Conservation (phyloP, 805 yeast species). For the Komagataella ulmi region DNA sequence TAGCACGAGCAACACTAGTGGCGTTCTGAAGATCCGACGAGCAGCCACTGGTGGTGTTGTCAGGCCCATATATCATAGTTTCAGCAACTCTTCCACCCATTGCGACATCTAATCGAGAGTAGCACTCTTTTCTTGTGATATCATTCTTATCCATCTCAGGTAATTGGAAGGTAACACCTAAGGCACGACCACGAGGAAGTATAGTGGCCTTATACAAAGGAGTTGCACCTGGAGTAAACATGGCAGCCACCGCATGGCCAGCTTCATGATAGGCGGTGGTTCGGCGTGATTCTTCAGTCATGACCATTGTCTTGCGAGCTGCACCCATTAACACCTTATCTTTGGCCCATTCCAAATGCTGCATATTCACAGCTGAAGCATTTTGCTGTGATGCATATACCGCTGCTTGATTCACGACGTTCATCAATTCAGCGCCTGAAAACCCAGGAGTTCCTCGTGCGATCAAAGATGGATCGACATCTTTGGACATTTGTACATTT, state of each 20-base stretch:
- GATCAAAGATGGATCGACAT: conserved; percentile 77
- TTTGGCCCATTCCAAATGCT: conserved; percentile 97
- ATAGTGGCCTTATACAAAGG: conserved; percentile 95
- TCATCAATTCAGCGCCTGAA: conserved; percentile 96
- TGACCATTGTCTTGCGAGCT: conserved; percentile 93
- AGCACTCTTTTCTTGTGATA: conserved; percentile 77
- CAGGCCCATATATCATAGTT: conserved; percentile 81
- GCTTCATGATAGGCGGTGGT: conserved; percentile 99
- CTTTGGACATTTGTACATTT: conserved; percentile 73
- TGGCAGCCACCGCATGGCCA: conserved; percentile 97
- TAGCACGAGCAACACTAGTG: conserved; percentile 85
- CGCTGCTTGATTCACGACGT: conserved; percentile 96
- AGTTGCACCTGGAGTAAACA: conserved; percentile 89
- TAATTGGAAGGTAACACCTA: conserved; percentile 93
- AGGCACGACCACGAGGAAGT: conserved; percentile 90
- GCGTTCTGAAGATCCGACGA: conserved; percentile 85
- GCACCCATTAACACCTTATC: conserved; percentile 98
- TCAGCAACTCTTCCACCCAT: conserved; percentile 99
- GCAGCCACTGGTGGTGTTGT: conserved; percentile 91
- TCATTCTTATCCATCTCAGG: conserved; percentile 98
- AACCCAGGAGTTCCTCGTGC: conserved; percentile 98
- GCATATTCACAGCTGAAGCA: conserved; percentile 82
- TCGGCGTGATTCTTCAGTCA: conserved; percentile 86
- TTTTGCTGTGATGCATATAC: conserved; percentile 89
- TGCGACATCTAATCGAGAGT: conserved; percentile 88